Base-by-base conservation (phyloP, 805 yeast genomes). In the Metschnikowia hibisci region DNA sequence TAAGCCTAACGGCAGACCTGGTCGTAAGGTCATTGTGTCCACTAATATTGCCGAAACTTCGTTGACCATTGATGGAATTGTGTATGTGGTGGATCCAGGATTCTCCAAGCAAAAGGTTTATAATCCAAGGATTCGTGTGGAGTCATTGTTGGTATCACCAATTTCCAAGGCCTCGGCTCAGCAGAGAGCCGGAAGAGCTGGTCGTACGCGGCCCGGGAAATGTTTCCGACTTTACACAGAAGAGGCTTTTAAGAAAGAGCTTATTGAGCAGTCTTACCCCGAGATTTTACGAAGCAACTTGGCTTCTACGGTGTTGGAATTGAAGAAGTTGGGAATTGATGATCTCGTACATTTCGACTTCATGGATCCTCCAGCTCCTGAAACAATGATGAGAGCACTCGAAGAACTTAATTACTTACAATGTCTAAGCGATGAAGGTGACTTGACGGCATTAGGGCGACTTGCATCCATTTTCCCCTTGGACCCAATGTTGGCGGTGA, bases 361-460 rank as follows among this genome's bases (percentile, higher is more conserved):
- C 61, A 91, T 91, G 96, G 99, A 91, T 61, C 98, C 99, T 6
- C 99, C 99, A 11, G 98, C 98, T 2, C 99, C 99, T 8, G 99
- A 91, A 66, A 93, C 99, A 6, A 93, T 91, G 99, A 93, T 93
- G 99, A 78, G 99, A 62, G 98, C 98, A 0, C 71, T 91, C 50
- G 99, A 91, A 64, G 99, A 91, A 64, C 75, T 91, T 57, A 90
- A 93, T 61, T 93, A 88, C 61, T 71, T 91, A 48, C 82, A 84
- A 16, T 93, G 97, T 69, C 74, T 91, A 41, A 87, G 87, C 53
- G 96, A 93, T 61, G 91, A 88, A 36, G 99, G 98, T 47, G 83
- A 84, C 42, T 69, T 91, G 53, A 93, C 98, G 0, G 78, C 93
- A 1, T 70, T 91, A 48, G 99, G 99, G 46, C 77, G 96, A 55